Evolutionary conservation across 202 grass and related monocot genomes (phyloP).

Genomic region (Musa balbisiana): DNA sequence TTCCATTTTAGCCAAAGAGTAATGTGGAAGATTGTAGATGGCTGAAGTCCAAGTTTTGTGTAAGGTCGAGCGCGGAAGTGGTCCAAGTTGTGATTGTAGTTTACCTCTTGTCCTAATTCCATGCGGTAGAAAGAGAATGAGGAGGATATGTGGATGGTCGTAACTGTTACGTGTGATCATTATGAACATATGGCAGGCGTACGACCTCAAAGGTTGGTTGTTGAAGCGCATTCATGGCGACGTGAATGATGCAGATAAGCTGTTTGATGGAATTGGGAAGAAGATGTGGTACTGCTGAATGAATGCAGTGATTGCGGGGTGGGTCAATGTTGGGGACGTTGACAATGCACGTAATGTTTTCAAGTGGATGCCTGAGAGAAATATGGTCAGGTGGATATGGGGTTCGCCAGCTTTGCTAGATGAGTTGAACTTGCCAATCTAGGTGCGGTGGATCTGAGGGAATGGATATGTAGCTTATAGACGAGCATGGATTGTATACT

Average conservation of each 20-base stretch:
- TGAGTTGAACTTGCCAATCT: conserved; percentile 48
- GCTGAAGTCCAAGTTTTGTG: no score
- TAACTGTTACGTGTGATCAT: no score
- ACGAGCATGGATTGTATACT: conserved; percentile 26
- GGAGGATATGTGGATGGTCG: no score
- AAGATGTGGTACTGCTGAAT: conserved; percentile 41
- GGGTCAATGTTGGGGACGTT: neutral
- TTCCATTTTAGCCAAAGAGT: no score
- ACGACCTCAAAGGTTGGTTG: no score
- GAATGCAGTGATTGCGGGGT: conserved; percentile 48
- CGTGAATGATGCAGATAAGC: conserved; percentile 18
- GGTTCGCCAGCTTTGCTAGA: conserved; percentile 43
- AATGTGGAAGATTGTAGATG: no score
- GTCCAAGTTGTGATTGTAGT: no score
- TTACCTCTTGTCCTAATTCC: no score
- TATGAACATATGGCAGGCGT: no score
- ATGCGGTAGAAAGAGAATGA: no score
- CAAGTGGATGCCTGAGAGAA: conserved; percentile 42
- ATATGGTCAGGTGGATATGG: conserved; percentile 58
- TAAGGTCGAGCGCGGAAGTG: no score
- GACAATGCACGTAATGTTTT: conserved; percentile 26
- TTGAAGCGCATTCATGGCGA: neutral
- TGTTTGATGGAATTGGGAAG: conserved; percentile 46
- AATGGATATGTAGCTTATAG: conserved; percentile 42
- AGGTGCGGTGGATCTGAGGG: conserved; percentile 49